Conservation (phyloP, 768 basidiomycete species). For the Mrakia hoshinonis region DNA sequence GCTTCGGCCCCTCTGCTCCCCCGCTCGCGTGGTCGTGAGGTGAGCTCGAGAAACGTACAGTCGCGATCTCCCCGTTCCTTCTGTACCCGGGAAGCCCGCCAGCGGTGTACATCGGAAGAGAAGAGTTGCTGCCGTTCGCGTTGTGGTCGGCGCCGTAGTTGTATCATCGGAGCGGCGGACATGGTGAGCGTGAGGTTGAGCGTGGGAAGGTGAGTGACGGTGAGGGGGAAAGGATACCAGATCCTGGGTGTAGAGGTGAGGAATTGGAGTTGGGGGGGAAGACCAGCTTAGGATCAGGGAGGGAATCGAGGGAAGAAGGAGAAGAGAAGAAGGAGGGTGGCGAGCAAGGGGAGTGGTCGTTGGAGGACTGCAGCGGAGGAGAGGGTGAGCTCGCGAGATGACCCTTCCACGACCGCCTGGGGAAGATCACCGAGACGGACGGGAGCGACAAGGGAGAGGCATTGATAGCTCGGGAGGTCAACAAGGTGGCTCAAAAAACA, state of each 20-base stretch:
- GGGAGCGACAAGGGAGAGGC: too few relatives aligned
- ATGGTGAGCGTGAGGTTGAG: background rate
- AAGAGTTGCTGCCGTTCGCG: background rate
- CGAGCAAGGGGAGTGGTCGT: background rate
- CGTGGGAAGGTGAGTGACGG: background rate
- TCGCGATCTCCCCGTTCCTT: background rate
- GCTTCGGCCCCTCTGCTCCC: background rate
- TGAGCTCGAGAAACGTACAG: background rate
- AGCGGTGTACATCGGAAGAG: background rate
- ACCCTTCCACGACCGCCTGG: too few relatives aligned
- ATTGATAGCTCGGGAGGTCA: too few relatives aligned
- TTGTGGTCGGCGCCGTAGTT: background rate
- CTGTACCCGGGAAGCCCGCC: background rate
- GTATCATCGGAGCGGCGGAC: background rate
- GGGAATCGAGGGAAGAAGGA: background rate
- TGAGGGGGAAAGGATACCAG: background rate
- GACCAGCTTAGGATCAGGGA: background rate
- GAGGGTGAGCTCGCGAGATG: too few relatives aligned
- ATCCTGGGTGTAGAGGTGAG: too few relatives aligned
- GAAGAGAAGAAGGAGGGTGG: background rate
- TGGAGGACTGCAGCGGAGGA: background rate
- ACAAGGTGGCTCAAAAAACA: too few relatives aligned
- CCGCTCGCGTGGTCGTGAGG: background rate
- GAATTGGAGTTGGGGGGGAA: too few relatives aligned
- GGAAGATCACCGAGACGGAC: too few relatives aligned